Evolutionary conservation across 352 stramenopile species (phyloP).

Genomic region (Globisporangium sylvaticum): DNA sequence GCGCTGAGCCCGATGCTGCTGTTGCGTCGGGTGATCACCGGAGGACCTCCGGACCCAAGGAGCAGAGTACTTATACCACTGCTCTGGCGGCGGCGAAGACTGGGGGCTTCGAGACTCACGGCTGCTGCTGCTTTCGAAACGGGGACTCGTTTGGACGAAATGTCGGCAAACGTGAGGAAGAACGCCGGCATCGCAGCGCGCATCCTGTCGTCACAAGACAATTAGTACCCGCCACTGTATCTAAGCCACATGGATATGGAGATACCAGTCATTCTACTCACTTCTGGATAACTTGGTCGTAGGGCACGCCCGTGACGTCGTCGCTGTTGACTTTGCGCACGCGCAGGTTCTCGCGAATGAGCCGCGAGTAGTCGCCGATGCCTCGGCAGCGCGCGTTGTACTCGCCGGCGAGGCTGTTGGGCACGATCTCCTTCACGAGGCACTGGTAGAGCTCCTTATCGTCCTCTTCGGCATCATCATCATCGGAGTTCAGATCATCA

Average conservation of each 20-base stretch:
- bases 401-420: conserved; percentile 33
- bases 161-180: conserved; percentile 46
- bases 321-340: conserved; percentile 46
- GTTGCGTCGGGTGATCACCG: conserved; percentile 11
- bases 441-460: conserved; percentile 29
- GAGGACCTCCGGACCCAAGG: conserved; percentile 8
- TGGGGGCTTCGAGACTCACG: not conserved
- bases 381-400: conserved; percentile 49
- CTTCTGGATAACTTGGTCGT: conserved; percentile 44
- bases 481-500: not conserved
- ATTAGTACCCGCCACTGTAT: not conserved
- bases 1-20: conserved; percentile 10
- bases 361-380: conserved; percentile 39
- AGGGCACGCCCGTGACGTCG: conserved; percentile 36
- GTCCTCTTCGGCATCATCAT: not conserved
- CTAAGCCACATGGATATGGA: not conserved
- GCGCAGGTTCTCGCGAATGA: conserved; percentile 35
- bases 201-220: conserved; percentile 27
- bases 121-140: not conserved
- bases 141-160: conserved; percentile 14
- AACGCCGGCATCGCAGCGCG: conserved; percentile 35
- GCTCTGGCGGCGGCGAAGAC: conserved; percentile 7
- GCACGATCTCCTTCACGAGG: conserved; percentile 35
- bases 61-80: not conserved
- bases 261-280: conserved; percentile 1